These are phyloP conservation scores for Phytophthora pluvialis DNA, from an alignment of 352 stramenopile genomes.

Conservation along the genomic window DNA sequence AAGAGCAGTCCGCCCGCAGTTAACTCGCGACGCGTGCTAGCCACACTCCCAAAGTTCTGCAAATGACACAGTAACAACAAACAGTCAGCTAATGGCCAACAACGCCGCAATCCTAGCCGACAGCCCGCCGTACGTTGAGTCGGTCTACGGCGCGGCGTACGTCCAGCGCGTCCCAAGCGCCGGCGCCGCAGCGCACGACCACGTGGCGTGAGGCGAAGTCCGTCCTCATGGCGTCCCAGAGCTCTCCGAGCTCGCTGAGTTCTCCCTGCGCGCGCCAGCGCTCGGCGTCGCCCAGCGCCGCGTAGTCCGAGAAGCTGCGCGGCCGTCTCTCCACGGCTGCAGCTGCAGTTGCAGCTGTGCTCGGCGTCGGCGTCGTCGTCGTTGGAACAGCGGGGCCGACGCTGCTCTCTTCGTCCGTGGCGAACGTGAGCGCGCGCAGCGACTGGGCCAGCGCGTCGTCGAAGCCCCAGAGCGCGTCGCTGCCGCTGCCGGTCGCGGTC, in stretches of 20 bases:
- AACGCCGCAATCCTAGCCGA: neutral
- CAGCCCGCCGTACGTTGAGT: slow-evolving; percentile 52
- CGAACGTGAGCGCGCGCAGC: slow-evolving; percentile 55
- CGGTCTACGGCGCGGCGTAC: slow-evolving; percentile 56
- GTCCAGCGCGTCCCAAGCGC: slow-evolving; percentile 42
- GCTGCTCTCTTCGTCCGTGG: slow-evolving; percentile 17
- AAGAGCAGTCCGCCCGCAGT: slow-evolving; percentile 65
- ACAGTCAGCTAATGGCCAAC: slow-evolving; percentile 34
- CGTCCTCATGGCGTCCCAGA: slow-evolving; percentile 67
- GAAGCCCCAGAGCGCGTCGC: slow-evolving; percentile 39
- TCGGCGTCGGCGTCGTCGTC: neutral
- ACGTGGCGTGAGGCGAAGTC: slow-evolving; percentile 71
- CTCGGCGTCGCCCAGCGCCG: slow-evolving; percentile 36
- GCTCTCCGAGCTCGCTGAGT: slow-evolving; percentile 35
- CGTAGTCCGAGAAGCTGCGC: slow-evolving; percentile 78
- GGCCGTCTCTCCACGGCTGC: slow-evolving; percentile 32
- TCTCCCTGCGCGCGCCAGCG: slow-evolving; percentile 31
- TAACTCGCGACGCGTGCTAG: slow-evolving; percentile 55
- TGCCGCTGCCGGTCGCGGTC: neutral
- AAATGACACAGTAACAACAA: slow-evolving; percentile 2
- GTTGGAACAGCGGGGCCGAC: neutral
- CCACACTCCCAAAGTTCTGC: slow-evolving; percentile 72
- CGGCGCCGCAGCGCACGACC: slow-evolving; percentile 52
- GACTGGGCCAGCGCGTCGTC: slow-evolving; percentile 54
- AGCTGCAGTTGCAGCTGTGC: too few species aligned